A percentile compares a stretch with the other conserved stretches of the same genome.
Conservation (phyloP, 306 rosid genomes). For the Ormosia emarginata region DNA sequence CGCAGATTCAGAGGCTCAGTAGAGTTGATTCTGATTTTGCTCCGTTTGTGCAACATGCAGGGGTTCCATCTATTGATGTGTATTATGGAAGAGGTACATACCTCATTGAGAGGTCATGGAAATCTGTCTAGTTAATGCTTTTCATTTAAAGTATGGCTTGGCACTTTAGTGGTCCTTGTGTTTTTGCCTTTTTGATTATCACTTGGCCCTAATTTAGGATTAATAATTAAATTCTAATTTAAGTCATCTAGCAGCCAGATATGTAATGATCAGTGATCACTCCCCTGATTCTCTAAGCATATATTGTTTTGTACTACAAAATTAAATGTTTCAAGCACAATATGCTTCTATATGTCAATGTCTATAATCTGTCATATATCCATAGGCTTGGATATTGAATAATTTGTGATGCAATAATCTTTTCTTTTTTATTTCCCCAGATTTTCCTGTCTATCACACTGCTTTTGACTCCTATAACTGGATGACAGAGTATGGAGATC, state of each 20-base stretch:
- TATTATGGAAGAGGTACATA: slow-evolving; percentile 84
- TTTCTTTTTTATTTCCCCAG: slow-evolving; percentile 29
- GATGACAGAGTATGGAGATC: slow-evolving; percentile 89
- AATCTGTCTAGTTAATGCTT: background rate
- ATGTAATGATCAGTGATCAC: background rate
- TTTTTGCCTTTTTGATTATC: background rate
- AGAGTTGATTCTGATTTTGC: slow-evolving; percentile 85
- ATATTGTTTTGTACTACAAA: background rate
- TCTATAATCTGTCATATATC: background rate
- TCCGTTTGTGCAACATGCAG: slow-evolving; percentile 90
- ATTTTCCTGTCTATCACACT: slow-evolving; percentile 94
- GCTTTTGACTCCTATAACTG: slow-evolving; percentile 87
- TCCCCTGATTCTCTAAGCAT: background rate
- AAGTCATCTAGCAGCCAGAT: background rate
- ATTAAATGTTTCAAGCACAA: background rate
- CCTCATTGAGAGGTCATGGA: background rate
- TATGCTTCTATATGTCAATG: background rate
- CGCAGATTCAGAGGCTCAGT: slow-evolving; percentile 80
- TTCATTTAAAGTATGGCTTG: background rate
- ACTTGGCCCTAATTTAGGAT: background rate
- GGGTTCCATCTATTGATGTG: slow-evolving; percentile 79
- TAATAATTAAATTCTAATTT: background rate
- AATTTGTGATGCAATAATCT: slow-evolving; percentile 7
- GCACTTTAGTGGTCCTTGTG: background rate
- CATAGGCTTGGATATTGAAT: background rate